These are phyloP conservation scores for Podospora conica DNA, from an alignment of 495 filamentous ascomycete genomes.

Conservation along the genomic window DNA sequence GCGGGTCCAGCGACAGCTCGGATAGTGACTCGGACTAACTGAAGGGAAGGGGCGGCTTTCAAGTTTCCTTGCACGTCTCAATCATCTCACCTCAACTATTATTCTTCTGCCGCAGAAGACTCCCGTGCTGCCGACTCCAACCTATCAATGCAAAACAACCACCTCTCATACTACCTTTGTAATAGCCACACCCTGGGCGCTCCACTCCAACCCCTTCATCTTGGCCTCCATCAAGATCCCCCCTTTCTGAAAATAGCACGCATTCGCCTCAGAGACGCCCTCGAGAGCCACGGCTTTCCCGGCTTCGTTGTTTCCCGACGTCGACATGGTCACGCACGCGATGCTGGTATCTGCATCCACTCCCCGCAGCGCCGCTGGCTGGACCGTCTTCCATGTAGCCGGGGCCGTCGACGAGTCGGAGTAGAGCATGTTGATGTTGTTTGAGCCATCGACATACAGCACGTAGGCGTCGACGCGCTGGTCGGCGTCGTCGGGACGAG, in stretches of 20 bases:
- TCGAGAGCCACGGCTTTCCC: neutral
- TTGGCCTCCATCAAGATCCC: conserved; percentile 12
- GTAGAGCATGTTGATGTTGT: conserved; percentile 14
- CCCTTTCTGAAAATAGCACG: conserved; percentile 19
- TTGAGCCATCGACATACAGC: conserved; percentile 9
- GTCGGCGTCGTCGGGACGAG: neutral
- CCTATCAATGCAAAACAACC: neutral
- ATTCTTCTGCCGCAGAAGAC: no score
- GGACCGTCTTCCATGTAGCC: conserved; percentile 8
- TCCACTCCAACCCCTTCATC: conserved; percentile 10
- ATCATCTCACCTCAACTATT: neutral
- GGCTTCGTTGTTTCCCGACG: neutral
- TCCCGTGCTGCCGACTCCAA: neutral
- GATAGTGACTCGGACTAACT: neutral
- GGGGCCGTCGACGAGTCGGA: neutral
- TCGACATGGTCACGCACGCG: conserved; percentile 17
- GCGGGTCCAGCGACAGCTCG: neutral
- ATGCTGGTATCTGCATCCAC: conserved; percentile 14
- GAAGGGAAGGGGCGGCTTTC: neutral
- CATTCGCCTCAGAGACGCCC: neutral
- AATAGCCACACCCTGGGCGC: conserved; percentile 21
- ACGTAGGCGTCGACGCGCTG: conserved; percentile 17
- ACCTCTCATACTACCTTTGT: neutral
- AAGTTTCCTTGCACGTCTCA: neutral
- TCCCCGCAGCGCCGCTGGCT: conserved; percentile 8